Conservation (phyloP, 2,329 filamentous ascomycete species). For the Kalaharituber pfeilii region DNA sequence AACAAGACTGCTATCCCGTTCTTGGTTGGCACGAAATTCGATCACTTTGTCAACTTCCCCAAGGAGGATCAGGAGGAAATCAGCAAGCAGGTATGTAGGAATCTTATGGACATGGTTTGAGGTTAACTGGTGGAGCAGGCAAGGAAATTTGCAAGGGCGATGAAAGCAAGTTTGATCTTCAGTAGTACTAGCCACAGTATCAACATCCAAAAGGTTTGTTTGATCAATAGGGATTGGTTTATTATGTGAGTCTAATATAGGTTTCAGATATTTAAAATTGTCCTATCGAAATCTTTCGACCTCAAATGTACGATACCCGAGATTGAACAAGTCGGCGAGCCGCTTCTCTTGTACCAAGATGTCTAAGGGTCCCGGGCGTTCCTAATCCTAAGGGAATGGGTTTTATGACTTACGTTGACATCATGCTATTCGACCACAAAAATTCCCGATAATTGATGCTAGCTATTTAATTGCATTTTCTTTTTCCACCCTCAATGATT, state of each 20-base stretch:
- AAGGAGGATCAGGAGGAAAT: conserved; percentile 97
- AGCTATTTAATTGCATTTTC: too few relatives aligned
- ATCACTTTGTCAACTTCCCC: conserved; percentile 98
- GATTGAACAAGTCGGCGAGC: conserved; percentile 95
- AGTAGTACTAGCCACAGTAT: conserved; percentile 98
- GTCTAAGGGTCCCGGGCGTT: conserved; percentile 13
- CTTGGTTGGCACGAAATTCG: conserved; percentile 92
- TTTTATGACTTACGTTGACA: too few relatives aligned
- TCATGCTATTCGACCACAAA: too few relatives aligned
- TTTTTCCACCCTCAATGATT: too few relatives aligned
- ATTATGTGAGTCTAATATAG: neutral
- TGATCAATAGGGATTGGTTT: neutral
- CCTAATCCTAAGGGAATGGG: neutral
- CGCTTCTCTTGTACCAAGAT: conserved; percentile 69
- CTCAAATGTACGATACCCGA: conserved; percentile 98
- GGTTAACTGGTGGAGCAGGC: conserved; percentile 47
- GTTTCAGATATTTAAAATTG: conserved; percentile 92
- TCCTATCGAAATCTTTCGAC: conserved; percentile 95
- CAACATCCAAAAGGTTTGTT: conserved; percentile 85
- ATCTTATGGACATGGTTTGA: neutral
- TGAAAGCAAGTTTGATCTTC: conserved; percentile 95
- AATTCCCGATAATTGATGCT: too few relatives aligned
- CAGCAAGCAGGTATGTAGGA: conserved; percentile 60
- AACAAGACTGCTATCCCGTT: conserved; percentile 99
- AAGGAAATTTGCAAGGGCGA: conserved; percentile 74